phyloP scores from a whole-genome alignment of 176 grass and related monocot species.

The Rhynchospora breviuscula region DNA sequence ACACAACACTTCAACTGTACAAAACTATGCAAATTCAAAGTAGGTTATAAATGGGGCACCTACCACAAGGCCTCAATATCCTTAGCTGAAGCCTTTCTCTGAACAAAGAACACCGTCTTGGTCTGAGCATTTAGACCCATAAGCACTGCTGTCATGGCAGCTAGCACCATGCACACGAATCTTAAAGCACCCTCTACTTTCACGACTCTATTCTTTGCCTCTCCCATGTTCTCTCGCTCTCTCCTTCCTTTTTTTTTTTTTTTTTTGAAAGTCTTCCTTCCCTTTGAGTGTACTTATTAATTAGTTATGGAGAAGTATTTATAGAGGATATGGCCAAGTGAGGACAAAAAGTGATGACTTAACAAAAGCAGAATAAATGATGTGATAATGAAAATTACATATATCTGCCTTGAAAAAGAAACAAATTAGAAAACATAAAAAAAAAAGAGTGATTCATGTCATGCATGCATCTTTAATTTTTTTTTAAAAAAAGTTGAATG shows the following conservation, averaged over 20 bases:
- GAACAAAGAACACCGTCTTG: constrained; percentile 51
- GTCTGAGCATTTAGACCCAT: constrained; percentile 61
- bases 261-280: neutral
- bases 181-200: constrained; percentile 51
- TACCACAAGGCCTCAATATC: constrained; percentile 76
- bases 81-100: constrained; percentile 54
- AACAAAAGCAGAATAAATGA: neutral
- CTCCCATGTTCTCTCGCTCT: constrained; percentile 1
- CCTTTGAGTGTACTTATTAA: neutral
- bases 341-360: neutral
- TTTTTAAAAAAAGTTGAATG: too few species aligned
- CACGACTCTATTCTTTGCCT: neutral
- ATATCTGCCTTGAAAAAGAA: neutral
- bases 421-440: too few species aligned
- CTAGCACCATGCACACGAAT: constrained; percentile 38
- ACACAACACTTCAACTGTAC: neutral
- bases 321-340: constrained; percentile 2
- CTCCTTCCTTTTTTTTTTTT: constrained; percentile 9
- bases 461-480: too few species aligned
- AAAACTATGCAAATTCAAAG: neutral
- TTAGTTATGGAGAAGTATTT: constrained; percentile 5
- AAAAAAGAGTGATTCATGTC: too few species aligned
- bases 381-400: neutral
- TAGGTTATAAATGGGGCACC: neutral
- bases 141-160: constrained; percentile 52